Evolutionary conservation across 2,329 filamentous ascomycete species (phyloP), one percentile per base, ranked within the genome.

Genomic region (Neoascochyta sp.): DNA sequence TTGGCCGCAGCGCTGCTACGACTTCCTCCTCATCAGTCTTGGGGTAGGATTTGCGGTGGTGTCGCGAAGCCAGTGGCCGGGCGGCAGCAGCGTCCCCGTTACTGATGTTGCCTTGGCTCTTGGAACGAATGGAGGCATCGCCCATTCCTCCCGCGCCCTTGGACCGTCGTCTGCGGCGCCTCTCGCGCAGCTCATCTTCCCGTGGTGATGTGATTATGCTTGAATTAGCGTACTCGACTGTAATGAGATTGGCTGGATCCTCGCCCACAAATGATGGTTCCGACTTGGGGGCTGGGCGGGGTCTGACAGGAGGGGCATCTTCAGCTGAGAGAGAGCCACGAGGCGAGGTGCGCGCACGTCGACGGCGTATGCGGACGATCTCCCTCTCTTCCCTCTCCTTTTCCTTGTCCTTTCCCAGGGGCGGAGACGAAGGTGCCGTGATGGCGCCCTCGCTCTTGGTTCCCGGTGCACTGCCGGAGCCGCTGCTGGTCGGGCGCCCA

Each of bases 281-380:
- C 20, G 56, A 54, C 20, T 39, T 53, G 10, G 45, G 43, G 8
- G 33, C 29, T 1, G 45, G 36, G n/a, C 36, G 39, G 13, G 35
- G 43, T 11, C 36, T 50, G 19, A 43, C 36, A 13, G 52, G 36
- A 12, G 48, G 36, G 11, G 41, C 38, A 15, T 62, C 55, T 9
- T 60, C 55, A 10, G 52, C 49, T 5, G 59, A 63, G 3, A 57
- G 34, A 9, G 57, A 63, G 16, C 41, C 45, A 10, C 49, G 44
- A 2, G 57, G 55, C 2, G 57, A 62, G n/a, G 52, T 57, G 25
- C 29, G 43, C 19, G 51, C 44, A 21, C 48, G 49, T 5, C 51
- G 44, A 10, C 35, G 50, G 16, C 57, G 53, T 25, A 60, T 34
- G 17, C 52, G 47, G 22, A 57, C 47, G 7, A 58, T 34, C 28